Conservation (phyloP, 2,329 filamentous ascomycete species). For the Fusarium liriodendri region DNA sequence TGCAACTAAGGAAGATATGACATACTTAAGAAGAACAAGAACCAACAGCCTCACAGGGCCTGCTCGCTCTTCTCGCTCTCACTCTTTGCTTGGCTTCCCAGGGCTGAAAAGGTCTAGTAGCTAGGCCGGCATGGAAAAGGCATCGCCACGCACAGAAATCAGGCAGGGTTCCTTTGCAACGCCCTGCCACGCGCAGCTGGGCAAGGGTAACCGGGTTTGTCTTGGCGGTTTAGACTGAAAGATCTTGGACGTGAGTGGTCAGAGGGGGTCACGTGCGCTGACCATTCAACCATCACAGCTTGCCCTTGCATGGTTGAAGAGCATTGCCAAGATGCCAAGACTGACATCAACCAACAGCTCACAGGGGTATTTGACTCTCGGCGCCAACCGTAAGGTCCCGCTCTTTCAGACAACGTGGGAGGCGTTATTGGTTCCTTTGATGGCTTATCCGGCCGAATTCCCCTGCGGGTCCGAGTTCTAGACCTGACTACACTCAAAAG, state of each 20-base stretch:
- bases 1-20: neutral
- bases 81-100: neutral
- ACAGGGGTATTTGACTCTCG: neutral
- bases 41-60: neutral
- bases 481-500: neutral
- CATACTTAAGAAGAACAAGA: neutral
- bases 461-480: conserved; percentile 12
- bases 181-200: neutral
- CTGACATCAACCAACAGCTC: neutral
- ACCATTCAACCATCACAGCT: neutral
- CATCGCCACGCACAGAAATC: neutral
- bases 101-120: neutral
- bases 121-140: neutral
- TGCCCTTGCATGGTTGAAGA: neutral
- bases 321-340: neutral
- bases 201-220: neutral
- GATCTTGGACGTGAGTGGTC: neutral
- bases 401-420: neutral
- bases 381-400: neutral
- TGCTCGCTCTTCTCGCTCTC: neutral
- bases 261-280: neutral
- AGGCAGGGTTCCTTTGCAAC: neutral
- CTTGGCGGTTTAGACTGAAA: neutral
- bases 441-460: conserved; percentile 17
- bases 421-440: conserved; percentile 18